Evolutionary conservation across 2,329 filamentous ascomycete genomes (phyloP).

Genomic region (Colletotrichum zoysiae): DNA sequence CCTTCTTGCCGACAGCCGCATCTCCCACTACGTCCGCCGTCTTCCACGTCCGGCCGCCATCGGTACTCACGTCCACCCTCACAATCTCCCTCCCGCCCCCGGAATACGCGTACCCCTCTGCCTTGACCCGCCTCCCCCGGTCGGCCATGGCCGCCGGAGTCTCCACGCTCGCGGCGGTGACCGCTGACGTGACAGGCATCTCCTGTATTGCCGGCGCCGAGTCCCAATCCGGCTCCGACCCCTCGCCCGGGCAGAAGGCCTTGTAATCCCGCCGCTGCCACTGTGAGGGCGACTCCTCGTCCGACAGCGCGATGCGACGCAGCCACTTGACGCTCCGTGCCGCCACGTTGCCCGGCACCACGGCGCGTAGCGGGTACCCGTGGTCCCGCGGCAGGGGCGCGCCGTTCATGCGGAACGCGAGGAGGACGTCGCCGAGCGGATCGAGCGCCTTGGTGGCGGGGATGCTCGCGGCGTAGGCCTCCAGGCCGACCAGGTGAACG

Average conservation of each 20-base stretch:
- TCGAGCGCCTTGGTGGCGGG: conserved; percentile 57
- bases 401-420: conserved; percentile 66
- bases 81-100: conserved; percentile 64
- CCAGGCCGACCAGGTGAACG: conserved; percentile 54
- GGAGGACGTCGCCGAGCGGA: conserved; percentile 60
- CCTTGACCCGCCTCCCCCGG: conserved; percentile 4
- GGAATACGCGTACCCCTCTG: conserved; percentile 64
- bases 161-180: conserved; percentile 49
- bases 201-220: conserved; percentile 62
- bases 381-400: conserved; percentile 62
- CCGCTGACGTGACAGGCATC: conserved; percentile 64
- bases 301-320: conserved; percentile 61
- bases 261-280: conserved; percentile 66
- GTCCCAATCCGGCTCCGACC: conserved; percentile 61
- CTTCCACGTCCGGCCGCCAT: conserved; percentile 62
- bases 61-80: conserved; percentile 63
- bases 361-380: conserved; percentile 61
- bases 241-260: conserved; percentile 52
- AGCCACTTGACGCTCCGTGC: conserved; percentile 67
- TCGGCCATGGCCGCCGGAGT: neutral
- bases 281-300: conserved; percentile 62
- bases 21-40: conserved; percentile 57
- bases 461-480: conserved; percentile 58
- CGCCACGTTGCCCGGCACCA: conserved; percentile 63
- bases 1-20: conserved; percentile 51